Conservation (phyloP, 164 flowering plant species). For the Sextonia rubra region DNA sequence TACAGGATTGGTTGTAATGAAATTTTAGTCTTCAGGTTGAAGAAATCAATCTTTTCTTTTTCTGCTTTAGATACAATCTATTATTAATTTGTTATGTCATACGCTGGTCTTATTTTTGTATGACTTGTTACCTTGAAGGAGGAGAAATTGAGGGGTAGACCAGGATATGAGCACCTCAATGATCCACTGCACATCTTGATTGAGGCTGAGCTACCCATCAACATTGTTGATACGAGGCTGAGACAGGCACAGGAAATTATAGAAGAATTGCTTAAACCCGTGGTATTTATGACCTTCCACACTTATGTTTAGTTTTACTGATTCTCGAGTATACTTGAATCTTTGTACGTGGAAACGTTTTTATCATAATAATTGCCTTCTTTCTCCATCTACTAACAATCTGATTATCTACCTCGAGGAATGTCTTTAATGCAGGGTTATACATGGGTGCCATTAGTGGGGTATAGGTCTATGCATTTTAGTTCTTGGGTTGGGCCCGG, state of each 20-base stretch:
- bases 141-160: constrained; percentile 71
- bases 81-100: background rate
- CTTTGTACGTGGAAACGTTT: background rate
- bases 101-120: background rate
- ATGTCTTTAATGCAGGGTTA: no score
- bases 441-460: no score
- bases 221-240: constrained; percentile 55
- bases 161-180: constrained; percentile 85
- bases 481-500: no score
- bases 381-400: no score
- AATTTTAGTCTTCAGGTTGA: background rate
- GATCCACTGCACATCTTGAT: constrained; percentile 75
- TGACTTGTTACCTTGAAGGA: constrained; percentile 36
- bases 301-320: background rate
- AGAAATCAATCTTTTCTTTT: background rate
- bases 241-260: constrained; percentile 58
- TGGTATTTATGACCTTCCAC: constrained; percentile 40
- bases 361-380: no score
- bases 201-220: constrained; percentile 83
- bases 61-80: background rate
- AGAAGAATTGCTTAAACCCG: constrained; percentile 73
- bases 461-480: no score
- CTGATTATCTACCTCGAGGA: no score
- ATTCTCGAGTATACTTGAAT: background rate
- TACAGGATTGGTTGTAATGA: background rate